A percentile compares a stretch with the other conserved stretches of the same genome.
phyloP scores from a whole-genome alignment of 148 eudicot species.

The Spergularia marina region DNA sequence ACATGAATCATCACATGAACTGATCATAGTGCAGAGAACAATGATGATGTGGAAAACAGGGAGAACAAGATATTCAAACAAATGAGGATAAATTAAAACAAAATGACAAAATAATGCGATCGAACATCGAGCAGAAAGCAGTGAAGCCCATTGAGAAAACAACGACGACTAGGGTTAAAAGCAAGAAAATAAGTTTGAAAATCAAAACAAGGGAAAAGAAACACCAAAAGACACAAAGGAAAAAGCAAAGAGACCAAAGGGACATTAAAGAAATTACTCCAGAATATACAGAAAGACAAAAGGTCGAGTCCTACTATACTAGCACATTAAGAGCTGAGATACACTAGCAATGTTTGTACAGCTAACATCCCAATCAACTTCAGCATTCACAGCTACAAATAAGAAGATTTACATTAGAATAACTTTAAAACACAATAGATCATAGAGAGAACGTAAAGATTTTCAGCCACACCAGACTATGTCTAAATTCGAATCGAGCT shows the following conservation, averaged over 20 bases:
- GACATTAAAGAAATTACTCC: too few species aligned
- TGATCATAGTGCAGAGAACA: too few species aligned
- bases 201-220: too few species aligned
- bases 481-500: not conserved
- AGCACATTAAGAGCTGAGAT: not conserved
- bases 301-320: slow-evolving; percentile 1
- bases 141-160: too few species aligned
- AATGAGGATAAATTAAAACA: too few species aligned
- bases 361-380: not conserved
- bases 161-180: too few species aligned
- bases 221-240: not conserved
- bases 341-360: not conserved
- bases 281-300: not conserved
- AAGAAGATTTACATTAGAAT: not conserved
- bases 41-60: too few species aligned
- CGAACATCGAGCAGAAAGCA: too few species aligned
- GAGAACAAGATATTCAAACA: too few species aligned
- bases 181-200: too few species aligned
- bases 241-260: not conserved
- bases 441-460: not conserved
- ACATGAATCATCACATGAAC: too few species aligned
- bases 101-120: too few species aligned
- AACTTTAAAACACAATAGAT: not conserved
- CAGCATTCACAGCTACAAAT: not conserved
- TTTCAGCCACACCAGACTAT: not conserved